These are phyloP conservation scores for Thielaviopsis punctulata DNA, from an alignment of 2,329 filamentous ascomycete species.

Conservation along the genomic window DNA sequence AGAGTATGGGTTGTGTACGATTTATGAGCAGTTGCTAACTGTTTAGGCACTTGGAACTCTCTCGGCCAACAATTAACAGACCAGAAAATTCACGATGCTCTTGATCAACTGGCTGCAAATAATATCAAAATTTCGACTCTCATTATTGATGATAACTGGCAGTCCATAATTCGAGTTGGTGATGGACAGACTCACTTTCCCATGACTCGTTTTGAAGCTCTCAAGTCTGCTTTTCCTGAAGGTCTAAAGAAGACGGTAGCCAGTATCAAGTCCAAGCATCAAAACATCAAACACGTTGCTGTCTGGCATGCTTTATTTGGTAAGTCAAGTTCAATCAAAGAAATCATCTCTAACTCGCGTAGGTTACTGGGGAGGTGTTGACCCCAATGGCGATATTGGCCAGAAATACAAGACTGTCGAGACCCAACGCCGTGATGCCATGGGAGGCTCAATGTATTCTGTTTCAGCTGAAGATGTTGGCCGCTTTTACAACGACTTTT, in stretches of 20 bases:
- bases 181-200: constrained; percentile 38
- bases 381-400: constrained; percentile 56
- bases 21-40: too few species aligned
- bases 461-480: constrained; percentile 58
- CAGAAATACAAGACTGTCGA: constrained; percentile 60
- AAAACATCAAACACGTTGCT: constrained; percentile 63
- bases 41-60: constrained; percentile 71
- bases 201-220: constrained; percentile 78
- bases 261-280: constrained; percentile 50
- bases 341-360: too few species aligned
- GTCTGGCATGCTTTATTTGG: constrained; percentile 80
- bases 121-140: constrained; percentile 67
- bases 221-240: constrained; percentile 57
- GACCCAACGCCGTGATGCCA: constrained; percentile 27
- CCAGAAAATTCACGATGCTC: constrained; percentile 57
- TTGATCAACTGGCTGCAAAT: constrained; percentile 52
- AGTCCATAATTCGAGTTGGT: constrained; percentile 44
- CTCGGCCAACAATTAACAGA: constrained; percentile 71
- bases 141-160: constrained; percentile 97
- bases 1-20: too few species aligned
- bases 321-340: too few species aligned
- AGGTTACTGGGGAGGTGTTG: constrained; percentile 84
- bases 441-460: constrained; percentile 51
- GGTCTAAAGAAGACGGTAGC: constrained; percentile 58
- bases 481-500: constrained; percentile 81